Conservation (phyloP, 192 early-diverging fungal genomes). For the Podila clonocystis region DNA sequence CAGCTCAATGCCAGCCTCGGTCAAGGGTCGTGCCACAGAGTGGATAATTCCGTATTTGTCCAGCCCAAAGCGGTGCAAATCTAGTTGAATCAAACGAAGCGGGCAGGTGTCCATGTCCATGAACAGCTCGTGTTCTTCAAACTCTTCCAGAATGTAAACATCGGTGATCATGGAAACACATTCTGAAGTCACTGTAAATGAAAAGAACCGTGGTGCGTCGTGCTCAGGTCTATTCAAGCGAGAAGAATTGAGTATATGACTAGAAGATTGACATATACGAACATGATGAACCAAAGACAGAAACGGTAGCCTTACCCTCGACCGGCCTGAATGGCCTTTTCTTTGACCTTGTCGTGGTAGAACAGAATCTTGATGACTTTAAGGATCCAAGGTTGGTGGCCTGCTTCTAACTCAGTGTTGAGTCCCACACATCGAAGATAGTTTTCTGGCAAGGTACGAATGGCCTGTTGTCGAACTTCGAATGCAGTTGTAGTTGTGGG, state of each 20-base stretch:
- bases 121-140: slow-evolving; percentile 60
- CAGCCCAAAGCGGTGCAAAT: slow-evolving; percentile 64
- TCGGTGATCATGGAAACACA: slow-evolving; percentile 77
- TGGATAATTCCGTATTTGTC: slow-evolving; percentile 77
- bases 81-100: slow-evolving; percentile 73
- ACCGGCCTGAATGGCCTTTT: slow-evolving; percentile 27
- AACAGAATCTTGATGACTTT: slow-evolving; percentile 68
- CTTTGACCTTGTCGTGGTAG: slow-evolving; percentile 63
- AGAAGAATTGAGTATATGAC: neutral
- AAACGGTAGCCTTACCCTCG: slow-evolving; percentile 8
- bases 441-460: slow-evolving; percentile 56
- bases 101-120: slow-evolving; percentile 53
- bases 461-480: slow-evolving; percentile 41
- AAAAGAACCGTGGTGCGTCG: slow-evolving; percentile 68
- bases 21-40: slow-evolving; percentile 72
- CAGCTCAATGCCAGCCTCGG: slow-evolving; percentile 65
- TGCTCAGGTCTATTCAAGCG: slow-evolving; percentile 16
- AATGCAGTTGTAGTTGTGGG: slow-evolving; percentile 38
- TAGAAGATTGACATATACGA: neutral
- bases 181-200: slow-evolving; percentile 71
- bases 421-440: slow-evolving; percentile 70
- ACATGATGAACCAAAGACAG: neutral
- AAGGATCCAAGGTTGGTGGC: slow-evolving; percentile 60
- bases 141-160: slow-evolving; percentile 61
- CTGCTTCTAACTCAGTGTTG: slow-evolving; percentile 62